Evolutionary conservation across 495 filamentous ascomycete species (phyloP).

Genomic region (Penicillium subrubescens): DNA sequence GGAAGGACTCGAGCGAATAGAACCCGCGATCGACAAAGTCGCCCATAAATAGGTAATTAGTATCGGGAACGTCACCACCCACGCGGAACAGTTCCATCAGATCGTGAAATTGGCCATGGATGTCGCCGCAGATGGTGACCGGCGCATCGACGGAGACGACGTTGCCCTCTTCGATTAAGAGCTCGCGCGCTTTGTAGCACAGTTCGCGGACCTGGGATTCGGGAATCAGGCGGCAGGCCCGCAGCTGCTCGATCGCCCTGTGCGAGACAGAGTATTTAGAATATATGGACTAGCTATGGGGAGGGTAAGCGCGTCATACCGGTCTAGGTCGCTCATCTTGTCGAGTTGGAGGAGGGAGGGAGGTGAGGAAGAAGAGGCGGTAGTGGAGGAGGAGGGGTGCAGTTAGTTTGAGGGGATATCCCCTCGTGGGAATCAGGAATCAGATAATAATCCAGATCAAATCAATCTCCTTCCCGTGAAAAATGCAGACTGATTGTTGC

Average conservation of each 20-base stretch:
- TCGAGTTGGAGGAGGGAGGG: constrained; percentile 8
- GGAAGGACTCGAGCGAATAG: constrained; percentile 95
- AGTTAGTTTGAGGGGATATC: constrained; percentile 12
- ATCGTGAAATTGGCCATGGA: constrained; percentile 98
- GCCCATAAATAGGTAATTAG: constrained; percentile 99
- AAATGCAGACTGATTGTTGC: constrained; percentile 27
- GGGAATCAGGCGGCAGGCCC: constrained; percentile 94
- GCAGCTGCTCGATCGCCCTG: constrained; percentile 91
- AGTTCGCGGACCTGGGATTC: constrained; percentile 93
- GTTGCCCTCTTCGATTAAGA: constrained; percentile 97
- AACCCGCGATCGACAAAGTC: constrained; percentile 98
- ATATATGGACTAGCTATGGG: neutral
- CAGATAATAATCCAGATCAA: constrained; percentile 14
- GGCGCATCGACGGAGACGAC: constrained; percentile 95
- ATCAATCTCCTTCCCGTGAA: constrained; percentile 20
- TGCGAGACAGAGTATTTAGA: constrained; percentile 17
- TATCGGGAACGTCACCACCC: constrained; percentile 93
- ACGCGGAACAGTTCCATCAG: constrained; percentile 98
- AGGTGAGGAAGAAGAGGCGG: constrained; percentile 1
- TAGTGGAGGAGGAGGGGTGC: constrained; percentile 11
- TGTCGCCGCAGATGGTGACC: constrained; percentile 98
- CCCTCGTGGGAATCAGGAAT: constrained; percentile 2
- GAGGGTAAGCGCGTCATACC: constrained; percentile 49
- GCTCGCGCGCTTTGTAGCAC: constrained; percentile 95
- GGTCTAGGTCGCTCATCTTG: constrained; percentile 85